Evolutionary conservation across 495 filamentous ascomycete species (phyloP).

Genomic region (Lepraria neglecta): DNA sequence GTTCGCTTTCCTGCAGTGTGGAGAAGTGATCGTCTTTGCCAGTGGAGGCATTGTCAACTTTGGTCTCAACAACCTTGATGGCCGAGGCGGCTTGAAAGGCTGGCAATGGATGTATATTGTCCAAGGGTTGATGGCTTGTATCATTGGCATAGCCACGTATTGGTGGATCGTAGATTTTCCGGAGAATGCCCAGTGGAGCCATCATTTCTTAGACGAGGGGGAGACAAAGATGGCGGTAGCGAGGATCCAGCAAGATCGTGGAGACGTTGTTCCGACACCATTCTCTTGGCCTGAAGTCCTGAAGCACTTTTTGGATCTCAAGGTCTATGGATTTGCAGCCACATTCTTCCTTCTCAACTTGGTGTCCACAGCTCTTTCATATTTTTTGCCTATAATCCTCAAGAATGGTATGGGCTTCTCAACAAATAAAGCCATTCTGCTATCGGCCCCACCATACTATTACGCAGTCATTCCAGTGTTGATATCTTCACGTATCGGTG

Average conservation of each 20-base stretch:
- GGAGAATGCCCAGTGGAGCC: constrained; percentile 55
- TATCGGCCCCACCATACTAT: constrained; percentile 73
- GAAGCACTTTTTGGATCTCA: constrained; percentile 56
- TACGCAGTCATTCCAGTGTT: constrained; percentile 67
- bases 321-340: constrained; percentile 66
- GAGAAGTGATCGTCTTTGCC: constrained; percentile 60
- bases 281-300: constrained; percentile 57
- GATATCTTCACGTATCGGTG: constrained; percentile 61
- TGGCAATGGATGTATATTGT: constrained; percentile 78
- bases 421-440: constrained; percentile 57
- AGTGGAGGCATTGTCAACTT: constrained; percentile 69
- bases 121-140: constrained; percentile 57
- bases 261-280: constrained; percentile 54
- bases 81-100: constrained; percentile 52
- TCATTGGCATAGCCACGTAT: constrained; percentile 62
- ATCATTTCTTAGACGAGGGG: constrained; percentile 53
- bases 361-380: constrained; percentile 61
- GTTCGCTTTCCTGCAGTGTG: constrained; percentile 67
- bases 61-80: constrained; percentile 59
- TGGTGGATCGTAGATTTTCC: constrained; percentile 81
- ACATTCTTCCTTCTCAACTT: constrained; percentile 62
- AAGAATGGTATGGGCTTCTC: constrained; percentile 66
- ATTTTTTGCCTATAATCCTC: constrained; percentile 65
- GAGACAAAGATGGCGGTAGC: constrained; percentile 52
- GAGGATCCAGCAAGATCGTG: constrained; percentile 58